Conservation (phyloP, 306 rosid species). For the Notholithocarpus densiflorus region DNA sequence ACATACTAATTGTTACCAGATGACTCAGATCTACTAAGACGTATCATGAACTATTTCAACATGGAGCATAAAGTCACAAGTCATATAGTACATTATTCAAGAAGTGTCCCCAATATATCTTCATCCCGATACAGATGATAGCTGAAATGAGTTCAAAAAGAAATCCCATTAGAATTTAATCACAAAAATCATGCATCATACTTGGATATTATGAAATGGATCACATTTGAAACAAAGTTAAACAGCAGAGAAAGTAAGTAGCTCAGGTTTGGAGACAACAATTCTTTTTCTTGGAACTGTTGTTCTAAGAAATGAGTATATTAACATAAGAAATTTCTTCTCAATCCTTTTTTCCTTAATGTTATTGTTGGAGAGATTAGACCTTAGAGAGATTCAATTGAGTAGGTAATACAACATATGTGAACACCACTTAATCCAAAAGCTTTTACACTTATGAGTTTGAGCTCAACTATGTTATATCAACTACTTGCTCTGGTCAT, state of each 20-base stretch:
- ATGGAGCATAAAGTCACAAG: not conserved
- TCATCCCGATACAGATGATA: slow-evolving; percentile 24
- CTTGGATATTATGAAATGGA: not conserved
- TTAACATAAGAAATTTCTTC: not conserved
- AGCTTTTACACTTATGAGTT: too few relatives aligned
- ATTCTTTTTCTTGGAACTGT: not conserved
- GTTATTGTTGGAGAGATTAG: too few relatives aligned
- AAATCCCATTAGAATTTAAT: not conserved
- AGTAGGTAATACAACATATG: too few relatives aligned
- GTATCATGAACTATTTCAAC: not conserved
- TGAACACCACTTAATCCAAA: too few relatives aligned
- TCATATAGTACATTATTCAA: slow-evolving; percentile 12
- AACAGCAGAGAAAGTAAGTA: not conserved
- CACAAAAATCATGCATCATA: not conserved
- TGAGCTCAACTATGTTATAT: too few relatives aligned
- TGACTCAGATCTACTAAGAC: not conserved
- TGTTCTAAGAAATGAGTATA: not conserved
- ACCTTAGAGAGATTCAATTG: too few relatives aligned
- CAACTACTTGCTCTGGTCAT: too few relatives aligned
- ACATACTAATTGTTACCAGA: not conserved
- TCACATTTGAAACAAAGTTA: not conserved
- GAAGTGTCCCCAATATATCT: slow-evolving; percentile 30
- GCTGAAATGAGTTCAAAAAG: slow-evolving; percentile 9
- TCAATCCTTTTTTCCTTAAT: not conserved
- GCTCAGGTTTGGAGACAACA: not conserved